Evolutionary conservation across 441 rosid species (phyloP), one percentile per base, ranked within the genome.

Genomic region (Adansonia grandidieri): DNA sequence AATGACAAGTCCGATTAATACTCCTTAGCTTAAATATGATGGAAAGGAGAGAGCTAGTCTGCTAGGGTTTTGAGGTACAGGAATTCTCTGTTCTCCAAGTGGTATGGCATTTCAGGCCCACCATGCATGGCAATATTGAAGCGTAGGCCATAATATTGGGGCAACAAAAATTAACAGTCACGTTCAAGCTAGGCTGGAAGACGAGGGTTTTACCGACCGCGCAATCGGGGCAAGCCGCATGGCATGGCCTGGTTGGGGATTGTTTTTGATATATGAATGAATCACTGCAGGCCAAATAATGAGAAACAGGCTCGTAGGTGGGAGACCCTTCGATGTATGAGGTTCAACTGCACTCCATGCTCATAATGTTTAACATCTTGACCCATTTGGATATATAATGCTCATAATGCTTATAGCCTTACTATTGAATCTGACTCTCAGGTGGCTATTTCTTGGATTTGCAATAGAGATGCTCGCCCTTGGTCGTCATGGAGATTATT

Each of bases 181-280:
- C 81, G 71, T 81, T 78, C 84, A 86, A 67, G 80, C 80, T 65
- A 80, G 84, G 86, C 82, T 81, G 87, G 85, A 70, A 28, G 61
- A 63, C 50, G 32, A 50, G 73, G 75, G 32, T 28, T 63, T 73
- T 50, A 79, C 74, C 76, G 15, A 48, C 56, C 71, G 42, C 17
- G 71, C 58, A 67, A 76, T 22, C 45, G 9, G 24, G 78, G 80
- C 77, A 75, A 84, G 74, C 82, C 50, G 82, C 32, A 28, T 28
- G 32, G 32, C 85, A 84, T 82, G 86, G 80, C 78, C 47, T 75
- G 80, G 80, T 80, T 79, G 80, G 84, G 45, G 32, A 57, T 73
- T 73, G 62, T 54, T 76, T 24, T 40, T 66, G 32, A 28, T 28
- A 51, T 54, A 45, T 54, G 13, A 74, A 58, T 22, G 44, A 40